Percentiles rank a stretch among this genome's conserved stretches.
phyloP scores from a whole-genome alignment of 176 grass and related monocot species.

The Saccharum officinarum region DNA sequence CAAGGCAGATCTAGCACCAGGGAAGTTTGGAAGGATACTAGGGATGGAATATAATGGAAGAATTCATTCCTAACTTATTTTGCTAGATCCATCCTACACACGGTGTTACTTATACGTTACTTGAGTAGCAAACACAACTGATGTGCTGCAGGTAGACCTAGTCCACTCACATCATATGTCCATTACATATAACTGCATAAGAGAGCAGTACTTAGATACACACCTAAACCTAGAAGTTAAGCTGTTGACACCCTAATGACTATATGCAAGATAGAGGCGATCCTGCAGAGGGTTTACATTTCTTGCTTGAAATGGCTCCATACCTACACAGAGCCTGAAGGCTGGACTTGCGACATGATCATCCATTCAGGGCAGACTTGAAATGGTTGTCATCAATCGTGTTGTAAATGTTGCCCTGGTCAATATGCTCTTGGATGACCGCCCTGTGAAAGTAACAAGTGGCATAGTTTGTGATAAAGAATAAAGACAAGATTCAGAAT shows the following conservation, averaged over 20 bases:
- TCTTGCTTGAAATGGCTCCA: background rate
- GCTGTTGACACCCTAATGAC: background rate
- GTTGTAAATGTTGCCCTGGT: slow-evolving; percentile 66
- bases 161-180: background rate
- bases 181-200: background rate
- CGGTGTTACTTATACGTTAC: background rate
- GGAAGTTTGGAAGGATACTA: no score
- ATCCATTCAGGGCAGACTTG: slow-evolving; percentile 78
- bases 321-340: background rate
- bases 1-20: no score
- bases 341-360: slow-evolving; percentile 2
- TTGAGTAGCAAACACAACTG: slow-evolving; percentile 1
- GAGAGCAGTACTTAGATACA: background rate
- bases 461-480: background rate
- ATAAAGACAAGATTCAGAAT: background rate
- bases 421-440: slow-evolving; percentile 44
- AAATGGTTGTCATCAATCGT: slow-evolving; percentile 90
- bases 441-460: slow-evolving; percentile 44
- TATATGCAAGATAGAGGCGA: background rate
- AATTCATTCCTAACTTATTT: background rate
- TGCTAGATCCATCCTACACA: background rate
- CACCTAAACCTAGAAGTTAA: slow-evolving; percentile 29
- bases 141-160: slow-evolving; percentile 1
- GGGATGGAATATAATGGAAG: no score
- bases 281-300: slow-evolving; percentile 17